These are phyloP conservation scores for Ilyonectria robusta DNA, from an alignment of 2,329 filamentous ascomycete species.

Conservation along the genomic window DNA sequence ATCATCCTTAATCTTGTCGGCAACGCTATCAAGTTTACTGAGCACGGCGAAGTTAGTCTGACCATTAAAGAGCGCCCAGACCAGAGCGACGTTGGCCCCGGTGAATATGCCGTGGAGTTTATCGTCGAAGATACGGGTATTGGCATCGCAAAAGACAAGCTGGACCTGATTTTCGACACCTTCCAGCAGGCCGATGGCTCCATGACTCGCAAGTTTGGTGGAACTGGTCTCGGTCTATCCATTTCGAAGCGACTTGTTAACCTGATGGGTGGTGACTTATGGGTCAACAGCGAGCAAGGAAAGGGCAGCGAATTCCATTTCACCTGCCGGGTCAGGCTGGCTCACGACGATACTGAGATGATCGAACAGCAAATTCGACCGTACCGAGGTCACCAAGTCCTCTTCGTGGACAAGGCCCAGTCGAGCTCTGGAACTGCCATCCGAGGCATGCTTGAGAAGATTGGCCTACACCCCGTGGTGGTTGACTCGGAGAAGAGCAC, in stretches of 20 bases:
- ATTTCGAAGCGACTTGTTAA: slow-evolving; percentile 97
- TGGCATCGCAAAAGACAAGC: slow-evolving; percentile 94
- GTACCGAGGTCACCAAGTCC: slow-evolving; percentile 92
- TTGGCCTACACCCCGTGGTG: slow-evolving; percentile 86
- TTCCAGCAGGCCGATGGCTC: slow-evolving; percentile 99
- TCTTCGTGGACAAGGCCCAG: slow-evolving; percentile 94
- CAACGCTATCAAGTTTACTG: slow-evolving; percentile 99
- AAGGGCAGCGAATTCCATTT: slow-evolving; percentile 97
- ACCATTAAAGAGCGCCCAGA: slow-evolving; percentile 82
- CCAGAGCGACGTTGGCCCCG: slow-evolving; percentile 73
- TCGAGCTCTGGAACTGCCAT: slow-evolving; percentile 85
- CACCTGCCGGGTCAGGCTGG: slow-evolving; percentile 90
- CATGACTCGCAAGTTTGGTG: slow-evolving; percentile 95
- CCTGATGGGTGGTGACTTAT: slow-evolving; percentile 95
- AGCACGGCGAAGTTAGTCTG: slow-evolving; percentile 94
- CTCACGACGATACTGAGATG: slow-evolving; percentile 81
- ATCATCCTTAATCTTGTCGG: slow-evolving; percentile 98
- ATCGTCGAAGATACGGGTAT: slow-evolving; percentile 97
- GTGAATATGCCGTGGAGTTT: slow-evolving; percentile 95
- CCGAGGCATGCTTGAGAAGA: slow-evolving; percentile 80
- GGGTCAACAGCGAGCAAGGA: slow-evolving; percentile 94
- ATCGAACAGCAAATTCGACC: slow-evolving; percentile 88
- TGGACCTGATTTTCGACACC: slow-evolving; percentile 97
- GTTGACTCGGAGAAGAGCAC: slow-evolving; percentile 83
- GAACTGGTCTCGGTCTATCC: slow-evolving; percentile 92